These are phyloP conservation scores for Lathyrus aphaca DNA, from an alignment of 306 rosid genomes.

Conservation along the genomic window DNA sequence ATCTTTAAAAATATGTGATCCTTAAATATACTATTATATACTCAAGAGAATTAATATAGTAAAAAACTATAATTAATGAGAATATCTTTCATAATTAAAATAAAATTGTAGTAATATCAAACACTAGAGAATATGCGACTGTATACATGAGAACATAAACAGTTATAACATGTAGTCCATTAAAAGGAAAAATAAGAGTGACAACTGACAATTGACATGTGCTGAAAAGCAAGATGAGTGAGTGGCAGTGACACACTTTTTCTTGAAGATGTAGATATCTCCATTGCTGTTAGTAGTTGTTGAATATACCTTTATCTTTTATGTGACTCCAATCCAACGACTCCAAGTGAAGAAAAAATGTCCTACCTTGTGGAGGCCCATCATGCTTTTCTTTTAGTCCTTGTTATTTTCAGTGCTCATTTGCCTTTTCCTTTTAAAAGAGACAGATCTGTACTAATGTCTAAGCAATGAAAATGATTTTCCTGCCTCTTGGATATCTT, in stretches of 20 bases:
- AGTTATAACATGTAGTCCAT: slow-evolving; percentile 35
- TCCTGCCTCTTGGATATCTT: not conserved
- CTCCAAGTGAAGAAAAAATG: slow-evolving; percentile 4
- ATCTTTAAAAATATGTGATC: too few species aligned
- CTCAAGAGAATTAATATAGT: too few species aligned
- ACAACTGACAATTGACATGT: not conserved
- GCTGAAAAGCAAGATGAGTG: slow-evolving; percentile 35
- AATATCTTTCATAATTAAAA: not conserved
- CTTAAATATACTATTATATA: too few species aligned
- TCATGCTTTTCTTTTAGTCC: slow-evolving; percentile 41
- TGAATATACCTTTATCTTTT: slow-evolving; percentile 13
- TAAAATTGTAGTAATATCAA: not conserved
- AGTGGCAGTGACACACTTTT: slow-evolving; percentile 41
- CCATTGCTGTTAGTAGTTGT: slow-evolving; percentile 17
- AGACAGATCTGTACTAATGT: not conserved
- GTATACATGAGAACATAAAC: not conserved
- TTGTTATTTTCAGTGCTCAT: slow-evolving; percentile 53
- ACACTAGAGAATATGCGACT: not conserved
- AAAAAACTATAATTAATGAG: not conserved
- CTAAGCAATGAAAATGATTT: not conserved
- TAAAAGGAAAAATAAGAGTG: slow-evolving; percentile 30
- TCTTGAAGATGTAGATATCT: slow-evolving; percentile 41
- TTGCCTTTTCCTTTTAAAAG: slow-evolving; percentile 34
- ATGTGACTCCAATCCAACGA: slow-evolving; percentile 38
- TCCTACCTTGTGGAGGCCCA: slow-evolving; percentile 38